These are phyloP conservation scores for Diplodia mutila DNA, from an alignment of 2,329 filamentous ascomycete species.

Conservation along the genomic window DNA sequence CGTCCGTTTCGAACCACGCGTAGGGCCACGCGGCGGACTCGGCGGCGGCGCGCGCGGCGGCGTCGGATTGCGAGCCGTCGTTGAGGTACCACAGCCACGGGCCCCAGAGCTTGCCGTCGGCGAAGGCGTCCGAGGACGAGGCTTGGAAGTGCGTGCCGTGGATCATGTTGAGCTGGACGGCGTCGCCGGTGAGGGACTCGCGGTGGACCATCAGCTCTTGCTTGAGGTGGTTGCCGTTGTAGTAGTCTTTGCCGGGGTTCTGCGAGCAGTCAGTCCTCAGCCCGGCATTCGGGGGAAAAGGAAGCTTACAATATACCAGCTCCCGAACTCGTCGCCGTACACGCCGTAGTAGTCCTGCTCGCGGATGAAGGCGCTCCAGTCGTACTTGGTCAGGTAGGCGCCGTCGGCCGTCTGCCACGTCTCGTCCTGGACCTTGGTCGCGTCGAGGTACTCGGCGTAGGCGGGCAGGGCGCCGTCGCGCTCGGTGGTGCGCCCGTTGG, in stretches of 20 bases:
- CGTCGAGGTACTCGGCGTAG: slow-evolving; percentile 47
- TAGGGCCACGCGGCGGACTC: slow-evolving; percentile 55
- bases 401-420: slow-evolving; percentile 56
- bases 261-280: background rate
- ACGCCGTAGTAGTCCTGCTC: slow-evolving; percentile 55
- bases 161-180: slow-evolving; percentile 59
- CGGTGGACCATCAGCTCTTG: slow-evolving; percentile 58
- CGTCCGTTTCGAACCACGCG: slow-evolving; percentile 50
- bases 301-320: slow-evolving; percentile 52
- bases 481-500: slow-evolving; percentile 51
- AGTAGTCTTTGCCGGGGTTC: slow-evolving; percentile 26
- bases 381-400: slow-evolving; percentile 58
- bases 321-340: slow-evolving; percentile 54
- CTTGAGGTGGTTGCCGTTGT: slow-evolving; percentile 58
- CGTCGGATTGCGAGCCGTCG: slow-evolving; percentile 52
- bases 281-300: background rate
- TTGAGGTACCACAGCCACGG: slow-evolving; percentile 51
- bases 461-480: slow-evolving; percentile 53
- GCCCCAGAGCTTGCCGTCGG: slow-evolving; percentile 44
- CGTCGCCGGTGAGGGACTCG: slow-evolving; percentile 55
- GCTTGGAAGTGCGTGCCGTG: slow-evolving; percentile 56
- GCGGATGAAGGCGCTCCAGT: slow-evolving; percentile 48
- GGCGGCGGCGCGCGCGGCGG: slow-evolving; percentile 41
- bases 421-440: slow-evolving; percentile 59
- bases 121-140: slow-evolving; percentile 44